phyloP scores from a whole-genome alignment of 768 basidiomycete genomes.

The Rhizopogon vesiculosus region DNA sequence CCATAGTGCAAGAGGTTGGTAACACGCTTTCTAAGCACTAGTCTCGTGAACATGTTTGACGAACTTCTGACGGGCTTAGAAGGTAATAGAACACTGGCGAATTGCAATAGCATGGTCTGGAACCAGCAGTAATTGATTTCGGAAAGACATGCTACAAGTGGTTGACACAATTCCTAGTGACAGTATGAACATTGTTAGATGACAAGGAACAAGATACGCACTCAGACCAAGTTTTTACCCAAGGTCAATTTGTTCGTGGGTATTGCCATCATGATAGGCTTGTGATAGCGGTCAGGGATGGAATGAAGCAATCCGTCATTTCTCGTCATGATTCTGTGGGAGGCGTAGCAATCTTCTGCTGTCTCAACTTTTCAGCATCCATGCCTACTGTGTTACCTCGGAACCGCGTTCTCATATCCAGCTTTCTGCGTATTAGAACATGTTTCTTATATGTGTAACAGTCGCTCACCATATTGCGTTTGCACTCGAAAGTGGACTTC shows the following conservation, averaged over 20 bases:
- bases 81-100: not conserved
- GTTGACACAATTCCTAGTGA: not conserved
- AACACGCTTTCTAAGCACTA: not conserved
- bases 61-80: not conserved
- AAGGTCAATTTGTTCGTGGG: no score
- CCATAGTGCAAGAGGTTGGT: not conserved
- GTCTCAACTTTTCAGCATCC: conserved; percentile 21
- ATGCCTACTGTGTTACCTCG: conserved; percentile 65
- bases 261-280: not conserved
- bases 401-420: conserved; percentile 84
- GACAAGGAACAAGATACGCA: not conserved
- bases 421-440: conserved; percentile 30
- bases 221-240: not conserved
- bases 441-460: not conserved
- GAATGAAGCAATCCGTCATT: not conserved
- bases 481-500: conserved; percentile 85
- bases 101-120: not conserved
- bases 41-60: not conserved
- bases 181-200: not conserved
- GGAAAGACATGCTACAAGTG: not conserved
- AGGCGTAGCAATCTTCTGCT: conserved; percentile 3
- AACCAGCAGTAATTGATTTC: not conserved
- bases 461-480: conserved; percentile 74
- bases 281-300: not conserved
- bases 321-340: not conserved